Evolutionary conservation across 1,284 basidiomycete genomes (phyloP), one percentile per base, ranked within the genome.

Genomic region (Apiotrichum brassicae): DNA sequence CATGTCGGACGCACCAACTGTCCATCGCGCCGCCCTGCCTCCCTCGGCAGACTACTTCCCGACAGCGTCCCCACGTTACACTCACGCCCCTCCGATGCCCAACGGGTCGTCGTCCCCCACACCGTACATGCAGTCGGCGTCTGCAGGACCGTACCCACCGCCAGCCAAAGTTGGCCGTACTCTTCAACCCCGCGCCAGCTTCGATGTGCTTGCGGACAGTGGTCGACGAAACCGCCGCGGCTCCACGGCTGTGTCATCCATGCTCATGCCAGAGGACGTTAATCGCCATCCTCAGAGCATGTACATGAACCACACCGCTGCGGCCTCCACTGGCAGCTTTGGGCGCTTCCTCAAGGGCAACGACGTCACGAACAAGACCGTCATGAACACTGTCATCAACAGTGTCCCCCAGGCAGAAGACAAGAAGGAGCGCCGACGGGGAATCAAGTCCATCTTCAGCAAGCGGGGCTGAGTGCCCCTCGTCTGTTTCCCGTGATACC

Each of bases 241-340:
- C 28, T 54, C 52, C n/a, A 43, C 52, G 3, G 52, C 52, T 12
- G 39, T 35, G 14, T 36, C 44, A 24, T 43, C 44, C 35, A 48
- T 43, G 37, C 40, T 44, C 11, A 26, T 34, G 22, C 33, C 23
- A 4, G 19, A 13, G 19, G 14, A 33, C 20, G 43, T 46, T 39
- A 14, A 18, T 6, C 28, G 18, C 25, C 25, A 28, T 19, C 40
- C 40, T 25, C 58, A 62, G 43, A 57, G 53, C 46, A 64, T 66
- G 61, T 66, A 66, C 47, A 57, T 55, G 26, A 53, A 66, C 35
- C 56, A 58, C 19, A 26, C 48, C 0, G 58, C 47, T 3, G 54
- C 48, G 4, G 60, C 48, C 14, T 60, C 57, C 2, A 58, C 53
- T 2, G 58, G 56, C 11, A 58, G 54, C 39, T 62, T 63, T 42